Evolutionary conservation across 179 eudicot species (phyloP).

Genomic region (Patellifolia procumbens): DNA sequence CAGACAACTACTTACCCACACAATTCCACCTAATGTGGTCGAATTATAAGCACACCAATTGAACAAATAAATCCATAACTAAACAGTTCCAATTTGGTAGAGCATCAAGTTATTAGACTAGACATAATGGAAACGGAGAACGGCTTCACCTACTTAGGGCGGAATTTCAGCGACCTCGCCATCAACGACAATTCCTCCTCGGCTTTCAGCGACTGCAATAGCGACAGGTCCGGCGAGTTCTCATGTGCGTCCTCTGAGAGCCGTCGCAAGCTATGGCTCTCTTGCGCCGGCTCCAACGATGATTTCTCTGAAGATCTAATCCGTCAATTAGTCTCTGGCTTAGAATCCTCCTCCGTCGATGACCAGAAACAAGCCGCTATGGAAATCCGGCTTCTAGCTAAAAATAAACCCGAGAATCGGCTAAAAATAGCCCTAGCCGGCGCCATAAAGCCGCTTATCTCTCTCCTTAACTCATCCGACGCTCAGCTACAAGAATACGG

Average conservation of each 20-base stretch:
- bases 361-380: conserved; percentile 61
- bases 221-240: conserved; percentile 84
- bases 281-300: conserved; percentile 53
- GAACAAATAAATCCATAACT: not conserved
- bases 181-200: conserved; percentile 53
- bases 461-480: conserved; percentile 51
- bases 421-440: conserved; percentile 73
- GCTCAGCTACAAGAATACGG: conserved; percentile 73
- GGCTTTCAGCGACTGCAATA: conserved; percentile 87
- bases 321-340: conserved; percentile 48
- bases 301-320: conserved; percentile 63
- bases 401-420: conserved; percentile 76
- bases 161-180: conserved; percentile 45
- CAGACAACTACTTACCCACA: not conserved
- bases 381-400: conserved; percentile 74
- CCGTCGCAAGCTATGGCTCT: conserved; percentile 54
- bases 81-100: not conserved
- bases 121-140: conserved; percentile 45
- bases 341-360: conserved; percentile 44
- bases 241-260: conserved; percentile 45
- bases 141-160: conserved; percentile 53
- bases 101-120: not conserved
- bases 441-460: conserved; percentile 65
- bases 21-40: not conserved
- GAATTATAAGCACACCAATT: not conserved